Conservation (phyloP, 2,329 filamentous ascomycete species). For the Dactylellina leptospora region DNA sequence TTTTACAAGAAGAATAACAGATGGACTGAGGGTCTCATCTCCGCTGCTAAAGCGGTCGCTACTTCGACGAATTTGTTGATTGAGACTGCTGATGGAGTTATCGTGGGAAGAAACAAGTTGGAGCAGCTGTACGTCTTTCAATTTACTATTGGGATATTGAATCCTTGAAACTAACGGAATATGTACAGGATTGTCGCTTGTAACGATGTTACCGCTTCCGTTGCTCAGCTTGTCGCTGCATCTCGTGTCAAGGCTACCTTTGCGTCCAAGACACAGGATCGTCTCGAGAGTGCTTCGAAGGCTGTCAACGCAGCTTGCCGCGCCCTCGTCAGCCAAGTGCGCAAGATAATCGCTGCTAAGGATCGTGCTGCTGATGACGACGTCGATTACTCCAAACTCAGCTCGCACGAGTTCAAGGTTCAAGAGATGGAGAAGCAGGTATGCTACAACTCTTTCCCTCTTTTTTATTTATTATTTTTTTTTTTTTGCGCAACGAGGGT, state of each 20-base stretch:
- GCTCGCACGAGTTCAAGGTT: constrained; percentile 96
- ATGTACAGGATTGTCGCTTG: constrained; percentile 78
- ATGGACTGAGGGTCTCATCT: constrained; percentile 98
- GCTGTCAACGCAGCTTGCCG: constrained; percentile 90
- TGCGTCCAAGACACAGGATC: constrained; percentile 96
- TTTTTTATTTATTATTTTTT: no score
- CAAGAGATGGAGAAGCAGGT: constrained; percentile 99
- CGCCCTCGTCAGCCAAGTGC: constrained; percentile 87
- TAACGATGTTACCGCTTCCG: constrained; percentile 95
- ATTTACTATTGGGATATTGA: background rate
- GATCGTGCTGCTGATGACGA: constrained; percentile 81
- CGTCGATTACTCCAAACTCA: constrained; percentile 87
- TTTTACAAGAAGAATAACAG: constrained; percentile 99
- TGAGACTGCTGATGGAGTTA: constrained; percentile 95
- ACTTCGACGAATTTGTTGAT: constrained; percentile 93
- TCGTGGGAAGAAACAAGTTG: constrained; percentile 88
- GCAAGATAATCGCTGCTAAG: constrained; percentile 89
- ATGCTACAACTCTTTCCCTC: constrained; percentile 60
- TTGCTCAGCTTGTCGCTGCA: constrained; percentile 93
- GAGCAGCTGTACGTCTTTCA: constrained; percentile 73
- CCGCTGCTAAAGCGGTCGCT: constrained; percentile 94
- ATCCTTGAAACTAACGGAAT: background rate
- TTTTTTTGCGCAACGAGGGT: no score
- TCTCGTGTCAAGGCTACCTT: constrained; percentile 96
- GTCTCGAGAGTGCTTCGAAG: constrained; percentile 88